Evolutionary conservation across 768 basidiomycete genomes (phyloP), one percentile per base, ranked within the genome.

Genomic region (Mycena indigotica): DNA sequence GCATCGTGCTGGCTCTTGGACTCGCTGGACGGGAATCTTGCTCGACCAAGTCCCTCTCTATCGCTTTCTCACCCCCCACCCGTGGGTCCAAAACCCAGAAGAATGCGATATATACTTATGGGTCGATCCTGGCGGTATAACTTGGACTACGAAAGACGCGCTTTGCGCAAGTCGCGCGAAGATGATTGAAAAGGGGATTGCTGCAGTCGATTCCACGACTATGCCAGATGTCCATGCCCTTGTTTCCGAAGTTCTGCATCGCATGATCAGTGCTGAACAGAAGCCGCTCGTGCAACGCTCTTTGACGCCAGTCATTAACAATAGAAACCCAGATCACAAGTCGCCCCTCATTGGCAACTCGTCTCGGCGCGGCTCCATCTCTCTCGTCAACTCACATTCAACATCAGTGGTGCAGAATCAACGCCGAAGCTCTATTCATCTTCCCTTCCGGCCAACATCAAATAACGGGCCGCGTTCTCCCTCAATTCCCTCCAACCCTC

Each of bases 61-160:
- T 19, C 39, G 30, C 29, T 57, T 35, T 17, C 56, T 61, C 12
- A 50, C 56, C 10, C 5, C 60, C 2, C 60, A 61, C 38, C 60
- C 60, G 5, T 61, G 60, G 60, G 55, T 50, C 17, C 46, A 52
- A 23, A 28, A 28, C 28, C 15, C 60, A 15, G 60, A 61, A 38
- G 17, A 30, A 8, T 61, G 52, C 17, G 56, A 61, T 32, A 28
- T 61, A 24, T 61, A 41, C 29, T 26, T 61, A 23, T 61, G 60
- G 60, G 56, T 50, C 4, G 60, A 61, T 19, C 60, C 60, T 2
- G 56, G 46, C 16, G 55, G 60, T 4, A 35, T 61, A 1, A 54
- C 40, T 1, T 61, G 60, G 60, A 53, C 56, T 1, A 50, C 60
- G 26, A 54, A 52, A 52, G 52, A 53, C 24, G 40, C 21, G 1